Evolutionary conservation across 495 filamentous ascomycete species (phyloP), one percentile per base, ranked within the genome.

Genomic region (Penicillium herquei): DNA sequence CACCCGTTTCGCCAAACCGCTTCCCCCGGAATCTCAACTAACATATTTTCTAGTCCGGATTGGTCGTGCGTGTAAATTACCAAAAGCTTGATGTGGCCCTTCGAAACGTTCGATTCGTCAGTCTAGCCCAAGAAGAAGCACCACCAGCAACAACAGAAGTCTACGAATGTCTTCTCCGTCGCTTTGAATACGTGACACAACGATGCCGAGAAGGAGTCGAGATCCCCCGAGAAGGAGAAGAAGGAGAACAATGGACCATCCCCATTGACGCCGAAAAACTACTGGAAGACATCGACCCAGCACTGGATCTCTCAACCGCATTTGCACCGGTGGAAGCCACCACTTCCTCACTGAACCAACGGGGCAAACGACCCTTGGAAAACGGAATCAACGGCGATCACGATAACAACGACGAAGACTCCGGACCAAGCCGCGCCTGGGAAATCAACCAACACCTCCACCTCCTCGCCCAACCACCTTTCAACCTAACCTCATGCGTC

Each of bases 31-130:
- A 45, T 31, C 18, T 37, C n/a, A 18, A 21, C 41, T 51, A 35
- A 51, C 40, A 11, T 39, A 8, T n/a, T 2, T 7, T 34, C 7
- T 49, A 85, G 81, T 71, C 80, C 32, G 71, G 86, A 49, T 70
- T 90, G 49, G 81, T 90, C 17, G 74, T 98, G 43, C 85, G 89
- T 31, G 78, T 97, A 21, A 96, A 96, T 68, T 87, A 91, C 65
- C 87, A 90, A 35, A 96, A 92, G 64, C 86, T 90, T 42, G 78
- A 84, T 5, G 89, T 98, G 12, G 79, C 88, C 14, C 79, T 95
- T 51, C 90, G 94, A 50, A 96, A 87, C 58, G 78, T 82, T 48
- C 84, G 84, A 18, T 86, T 98, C 32, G 82, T 87, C 39, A 59
- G 82, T 78, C 58, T 81, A 73, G 61, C 78, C 83, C 56, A 86